phyloP scores from a whole-genome alignment of 2,329 filamentous ascomycete genomes.

The Diaporthe sp. region DNA sequence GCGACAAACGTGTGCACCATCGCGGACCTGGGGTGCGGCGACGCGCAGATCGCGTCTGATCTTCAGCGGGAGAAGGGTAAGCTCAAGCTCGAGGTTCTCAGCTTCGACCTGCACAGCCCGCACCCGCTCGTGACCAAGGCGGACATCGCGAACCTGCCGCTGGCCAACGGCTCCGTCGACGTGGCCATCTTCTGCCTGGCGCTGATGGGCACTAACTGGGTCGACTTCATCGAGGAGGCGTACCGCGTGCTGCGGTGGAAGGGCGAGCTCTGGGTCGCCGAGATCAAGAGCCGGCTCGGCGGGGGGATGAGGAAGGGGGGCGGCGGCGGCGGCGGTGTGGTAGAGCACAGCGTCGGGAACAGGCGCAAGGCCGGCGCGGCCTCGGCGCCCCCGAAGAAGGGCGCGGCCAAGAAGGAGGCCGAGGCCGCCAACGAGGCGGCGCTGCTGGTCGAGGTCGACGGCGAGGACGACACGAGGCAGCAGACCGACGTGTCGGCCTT shows the following conservation, averaged over 20 bases:
- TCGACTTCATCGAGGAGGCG: slow-evolving; percentile 95
- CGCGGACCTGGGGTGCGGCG: slow-evolving; percentile 93
- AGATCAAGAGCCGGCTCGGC: slow-evolving; percentile 94
- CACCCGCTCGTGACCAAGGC: slow-evolving; percentile 84
- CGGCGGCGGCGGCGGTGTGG: slow-evolving; percentile 57
- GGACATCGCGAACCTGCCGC: slow-evolving; percentile 87
- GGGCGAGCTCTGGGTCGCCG: slow-evolving; percentile 95
- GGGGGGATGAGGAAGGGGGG: slow-evolving; percentile 55
- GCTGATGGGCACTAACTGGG: slow-evolving; percentile 99
- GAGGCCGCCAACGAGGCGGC: slow-evolving; percentile 66
- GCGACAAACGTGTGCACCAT: slow-evolving; percentile 77
- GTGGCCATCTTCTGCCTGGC: slow-evolving; percentile 95
- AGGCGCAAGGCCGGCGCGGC: slow-evolving; percentile 66
- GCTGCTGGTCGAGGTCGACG: slow-evolving; percentile 79
- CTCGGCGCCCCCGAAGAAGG: slow-evolving; percentile 56
- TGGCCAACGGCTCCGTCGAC: slow-evolving; percentile 81
- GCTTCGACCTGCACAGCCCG: slow-evolving; percentile 88
- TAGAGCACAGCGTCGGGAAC: slow-evolving; percentile 80
- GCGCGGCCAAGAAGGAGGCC: slow-evolving; percentile 58
- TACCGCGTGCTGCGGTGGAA: slow-evolving; percentile 92
- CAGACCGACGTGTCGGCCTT: slow-evolving; percentile 92
- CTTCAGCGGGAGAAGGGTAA: slow-evolving; percentile 74
- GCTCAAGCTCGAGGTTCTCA: slow-evolving; percentile 80
- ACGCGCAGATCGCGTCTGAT: slow-evolving; percentile 82
- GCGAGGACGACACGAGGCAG: slow-evolving; percentile 70